Base-by-base conservation (phyloP, 2,329 filamentous ascomycete genomes). In the Penicillium sp. region DNA sequence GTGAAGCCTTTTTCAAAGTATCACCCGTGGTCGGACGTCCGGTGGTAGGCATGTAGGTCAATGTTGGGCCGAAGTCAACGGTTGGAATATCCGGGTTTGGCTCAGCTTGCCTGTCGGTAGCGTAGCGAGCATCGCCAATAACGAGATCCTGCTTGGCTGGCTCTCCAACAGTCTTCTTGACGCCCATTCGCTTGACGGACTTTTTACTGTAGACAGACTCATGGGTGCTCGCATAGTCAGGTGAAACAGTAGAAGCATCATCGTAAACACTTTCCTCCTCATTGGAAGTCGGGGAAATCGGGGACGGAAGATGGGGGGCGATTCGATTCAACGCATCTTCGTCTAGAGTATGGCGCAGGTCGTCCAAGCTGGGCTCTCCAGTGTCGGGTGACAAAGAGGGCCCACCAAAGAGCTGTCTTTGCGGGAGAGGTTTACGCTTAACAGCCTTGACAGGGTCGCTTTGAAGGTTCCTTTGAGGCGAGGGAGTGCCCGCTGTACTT, bases 61-160 rank as follows among this genome's bases (percentile, higher is more conserved):
- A 78, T 0, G 93, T 96, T 6, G 89, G 91, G 0, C 94, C 94
- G 76, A 97, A 97, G 73, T 97, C 88, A 62, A 96, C 85, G 4
- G 83, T 78, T 1, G 91, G 91, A 60, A 96, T 87, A 57, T 86
- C 82, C 24, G 84, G 80, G 14, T 79, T 78, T 39, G 71, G 64
- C 35, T 69, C 69, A 22, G 63, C 47, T 18, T 71, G 63, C 39
- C 76, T 70, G 43, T 75, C 71, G 47, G 74, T 67, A 50, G 72
- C 67, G 64, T 81, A 81, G 59, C 71, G 78, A 60, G 75, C 75
- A 69, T 83, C 81, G 16, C 80, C 79, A 55, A 81, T 79, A 50
- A 77, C 78, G 60, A 79, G 68, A 37, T 76, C 74, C 43, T 74
- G 77, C 59, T 70, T 71, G n/a, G 78, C 67, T 37, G 78, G 78